These are phyloP conservation scores for Sicyos edulis DNA, from an alignment of 306 rosid species.

Conservation along the genomic window DNA sequence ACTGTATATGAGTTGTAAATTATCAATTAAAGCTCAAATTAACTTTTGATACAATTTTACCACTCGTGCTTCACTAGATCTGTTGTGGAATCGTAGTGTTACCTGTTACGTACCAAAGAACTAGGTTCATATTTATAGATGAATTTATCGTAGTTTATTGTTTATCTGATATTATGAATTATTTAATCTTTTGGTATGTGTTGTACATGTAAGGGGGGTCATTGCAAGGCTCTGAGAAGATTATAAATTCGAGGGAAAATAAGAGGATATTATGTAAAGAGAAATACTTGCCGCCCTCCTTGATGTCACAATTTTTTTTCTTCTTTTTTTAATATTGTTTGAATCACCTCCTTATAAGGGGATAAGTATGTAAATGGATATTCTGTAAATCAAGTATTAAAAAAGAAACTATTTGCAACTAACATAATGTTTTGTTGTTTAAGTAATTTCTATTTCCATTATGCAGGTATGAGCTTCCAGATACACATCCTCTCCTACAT, in stretches of 20 bases:
- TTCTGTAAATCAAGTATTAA: neutral
- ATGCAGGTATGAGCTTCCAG: slow-evolving; percentile 50
- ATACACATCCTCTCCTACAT: slow-evolving; percentile 33
- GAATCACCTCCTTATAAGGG: too few species aligned
- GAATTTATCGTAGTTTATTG: neutral
- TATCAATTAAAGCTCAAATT: neutral
- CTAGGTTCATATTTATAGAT: neutral
- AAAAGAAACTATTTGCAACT: neutral
- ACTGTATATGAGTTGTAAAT: neutral
- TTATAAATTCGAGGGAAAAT: too few species aligned
- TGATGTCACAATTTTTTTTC: too few species aligned
- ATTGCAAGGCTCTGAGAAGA: too few species aligned
- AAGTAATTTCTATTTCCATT: neutral
- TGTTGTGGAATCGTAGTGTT: neutral
- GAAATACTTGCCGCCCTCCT: neutral
- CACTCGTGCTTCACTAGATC: neutral
- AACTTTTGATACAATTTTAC: neutral
- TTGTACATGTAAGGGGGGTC: too few species aligned
- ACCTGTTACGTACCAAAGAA: neutral
- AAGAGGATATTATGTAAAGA: too few species aligned
- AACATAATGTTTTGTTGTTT: neutral
- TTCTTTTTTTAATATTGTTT: too few species aligned
- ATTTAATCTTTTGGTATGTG: too few species aligned
- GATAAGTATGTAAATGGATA: neutral
- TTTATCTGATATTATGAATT: neutral